Evolutionary conservation across 2,329 filamentous ascomycete species (phyloP).

Genomic region (Davidsoniella australis): DNA sequence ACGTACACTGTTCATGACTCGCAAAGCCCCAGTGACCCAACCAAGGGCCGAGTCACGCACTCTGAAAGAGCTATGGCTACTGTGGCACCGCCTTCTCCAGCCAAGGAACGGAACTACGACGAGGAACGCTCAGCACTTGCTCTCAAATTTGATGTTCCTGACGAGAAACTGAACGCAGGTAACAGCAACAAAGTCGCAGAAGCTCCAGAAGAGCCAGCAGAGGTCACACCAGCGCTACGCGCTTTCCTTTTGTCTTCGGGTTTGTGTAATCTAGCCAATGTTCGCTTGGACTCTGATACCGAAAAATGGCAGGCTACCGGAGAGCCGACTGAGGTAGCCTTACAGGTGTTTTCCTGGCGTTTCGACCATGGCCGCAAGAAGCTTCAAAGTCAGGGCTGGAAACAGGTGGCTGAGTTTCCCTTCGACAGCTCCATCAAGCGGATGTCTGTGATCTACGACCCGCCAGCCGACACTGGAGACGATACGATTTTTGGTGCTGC

Average conservation of each 20-base stretch:
- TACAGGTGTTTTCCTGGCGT: slow-evolving; percentile 57
- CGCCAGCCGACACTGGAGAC: slow-evolving; percentile 23
- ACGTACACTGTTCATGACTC: slow-evolving; percentile 45
- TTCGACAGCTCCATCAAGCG: slow-evolving; percentile 65
- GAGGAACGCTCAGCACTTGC: slow-evolving; percentile 41
- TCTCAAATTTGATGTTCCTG: slow-evolving; percentile 45
- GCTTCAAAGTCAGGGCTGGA: slow-evolving; percentile 37
- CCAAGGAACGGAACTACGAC: slow-evolving; percentile 35
- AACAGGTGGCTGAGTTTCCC: slow-evolving; percentile 53
- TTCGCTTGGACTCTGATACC: slow-evolving; percentile 36
- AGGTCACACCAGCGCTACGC: slow-evolving; percentile 32
- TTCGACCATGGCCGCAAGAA: slow-evolving; percentile 42
- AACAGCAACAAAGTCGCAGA: slow-evolving; percentile 18
- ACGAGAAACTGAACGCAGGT: slow-evolving; percentile 30
- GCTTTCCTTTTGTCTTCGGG: slow-evolving; percentile 38
- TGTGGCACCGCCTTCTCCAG: slow-evolving; percentile 13
- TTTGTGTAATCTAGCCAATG: slow-evolving; percentile 48
- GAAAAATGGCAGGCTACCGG: slow-evolving; percentile 48
- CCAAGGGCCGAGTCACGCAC: slow-evolving; percentile 35
- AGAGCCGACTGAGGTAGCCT: slow-evolving; percentile 59
- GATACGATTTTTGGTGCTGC: slow-evolving; percentile 21
- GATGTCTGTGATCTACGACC: slow-evolving; percentile 59
- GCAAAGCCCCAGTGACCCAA: slow-evolving; percentile 44
- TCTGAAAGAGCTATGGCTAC: slow-evolving; percentile 16
- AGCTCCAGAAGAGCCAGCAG: slow-evolving; percentile 22